Percentiles rank a stretch among this genome's conserved stretches.
phyloP scores from a whole-genome alignment of 2,329 filamentous ascomycete species.

The Fusarium pininemorale region DNA sequence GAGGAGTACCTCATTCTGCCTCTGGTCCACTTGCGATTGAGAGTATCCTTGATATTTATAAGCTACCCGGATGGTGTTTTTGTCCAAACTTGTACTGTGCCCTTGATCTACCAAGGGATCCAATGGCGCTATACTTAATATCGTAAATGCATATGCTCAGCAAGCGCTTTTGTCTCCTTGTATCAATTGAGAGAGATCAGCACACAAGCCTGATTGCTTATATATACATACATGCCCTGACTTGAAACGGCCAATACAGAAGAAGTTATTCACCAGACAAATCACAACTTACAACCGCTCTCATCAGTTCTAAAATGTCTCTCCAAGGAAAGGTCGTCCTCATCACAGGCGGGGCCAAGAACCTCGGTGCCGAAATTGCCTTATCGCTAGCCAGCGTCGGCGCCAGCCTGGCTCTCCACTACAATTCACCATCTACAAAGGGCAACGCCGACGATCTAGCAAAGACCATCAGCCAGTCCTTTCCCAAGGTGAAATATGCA shows the following conservation, averaged over 20 bases:
- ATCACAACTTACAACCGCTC: fast-evolving
- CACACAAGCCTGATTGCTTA: neutral
- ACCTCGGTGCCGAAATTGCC: neutral
- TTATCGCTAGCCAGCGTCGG: neutral
- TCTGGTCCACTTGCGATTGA: fast-evolving
- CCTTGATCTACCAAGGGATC: neutral
- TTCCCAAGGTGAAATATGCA: neutral
- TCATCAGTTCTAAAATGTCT: neutral
- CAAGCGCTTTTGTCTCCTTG: neutral
- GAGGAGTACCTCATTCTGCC: neutral
- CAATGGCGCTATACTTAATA: neutral
- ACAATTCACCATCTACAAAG: neutral
- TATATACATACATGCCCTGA: neutral
- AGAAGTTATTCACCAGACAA: fast-evolving
- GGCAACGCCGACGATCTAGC: neutral
- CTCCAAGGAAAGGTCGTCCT: neutral
- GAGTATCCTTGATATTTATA: neutral
- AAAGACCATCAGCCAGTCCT: neutral
- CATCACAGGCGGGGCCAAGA: neutral
- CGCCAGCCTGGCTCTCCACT: neutral
- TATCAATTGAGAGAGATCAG: neutral
- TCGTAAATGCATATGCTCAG: neutral
- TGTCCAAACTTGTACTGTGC: neutral
- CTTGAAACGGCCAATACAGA: fast-evolving
- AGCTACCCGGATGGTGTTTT: fast-evolving